Evolutionary conservation across 2,329 filamentous ascomycete species (phyloP), one percentile per base, ranked within the genome.

Genomic region (Sarocladiaceae sp.): DNA sequence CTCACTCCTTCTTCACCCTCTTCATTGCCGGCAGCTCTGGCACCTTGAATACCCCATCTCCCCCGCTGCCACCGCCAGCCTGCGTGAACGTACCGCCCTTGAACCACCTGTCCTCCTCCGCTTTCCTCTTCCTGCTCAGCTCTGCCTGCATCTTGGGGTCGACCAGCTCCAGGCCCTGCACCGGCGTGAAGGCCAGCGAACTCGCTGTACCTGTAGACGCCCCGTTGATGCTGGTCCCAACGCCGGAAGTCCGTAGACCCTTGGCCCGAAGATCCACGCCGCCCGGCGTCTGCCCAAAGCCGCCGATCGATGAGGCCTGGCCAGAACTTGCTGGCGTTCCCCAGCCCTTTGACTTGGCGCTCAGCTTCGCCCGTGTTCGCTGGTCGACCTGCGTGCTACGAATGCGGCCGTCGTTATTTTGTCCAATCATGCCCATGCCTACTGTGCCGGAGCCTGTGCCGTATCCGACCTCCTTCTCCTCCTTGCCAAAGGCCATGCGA

Each of bases 71-170:
- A 12, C 69, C 68, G 9, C 81, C 81, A 45, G 95, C 78, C 62
- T 96, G 90, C 7, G 93, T 96, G 59, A 98, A 98, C 0, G 88
- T 90, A n/a, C 93, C 93, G 37, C 88, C 87, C 65, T 93, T 95
- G 72, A 98, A 98, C 84, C 89, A 98, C 29, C 88, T 75, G 60
- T 97, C 91, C 60, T 95, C 88, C 51, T 97, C 93, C 1, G 88
- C 90, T 62, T 95, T 94, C 51, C 89, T 74, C 71, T 97, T 97
- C 55, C 88, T 78, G 59, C 78, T 89, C 61, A 95, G 76, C 68
- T 96, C 89, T 6, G 88, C 86, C 54, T 89, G 82, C 46, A 86
- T 80, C 70, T 93, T 95, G 18, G 93, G 93, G 61, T 97, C 91
- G 6, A 97, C 90, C 11, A 98, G 76, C 68, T 98, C 91, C 31